These are phyloP conservation scores for Scedosporium dehoogii DNA, from an alignment of 2,329 filamentous ascomycete genomes.

Conservation along the genomic window DNA sequence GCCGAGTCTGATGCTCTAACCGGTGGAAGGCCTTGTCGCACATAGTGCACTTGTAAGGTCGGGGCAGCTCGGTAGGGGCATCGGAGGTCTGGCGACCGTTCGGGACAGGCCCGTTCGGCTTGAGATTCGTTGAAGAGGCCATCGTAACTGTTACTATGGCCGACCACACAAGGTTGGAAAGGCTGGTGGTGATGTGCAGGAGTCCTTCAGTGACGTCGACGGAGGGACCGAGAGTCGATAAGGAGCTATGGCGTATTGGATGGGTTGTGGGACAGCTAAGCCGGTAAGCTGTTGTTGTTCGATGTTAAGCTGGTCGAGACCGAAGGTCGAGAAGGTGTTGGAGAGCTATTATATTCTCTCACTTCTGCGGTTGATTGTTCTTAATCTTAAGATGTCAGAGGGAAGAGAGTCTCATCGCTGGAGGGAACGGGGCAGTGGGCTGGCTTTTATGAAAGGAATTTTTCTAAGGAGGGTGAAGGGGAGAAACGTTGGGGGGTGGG, in stretches of 20 bases:
- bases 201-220: background rate
- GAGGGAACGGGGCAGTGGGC: background rate
- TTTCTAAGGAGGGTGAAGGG: slow-evolving; percentile 1
- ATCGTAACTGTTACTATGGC: background rate
- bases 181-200: background rate
- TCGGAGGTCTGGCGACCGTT: slow-evolving; percentile 48
- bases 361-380: background rate
- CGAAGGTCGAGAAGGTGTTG: background rate
- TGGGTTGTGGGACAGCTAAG: background rate
- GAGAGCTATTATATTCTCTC: background rate
- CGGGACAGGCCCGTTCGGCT: slow-evolving; percentile 53
- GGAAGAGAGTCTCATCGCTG: background rate
- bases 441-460: slow-evolving; percentile 1
- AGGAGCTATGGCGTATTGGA: background rate
- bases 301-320: background rate
- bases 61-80: slow-evolving; percentile 60
- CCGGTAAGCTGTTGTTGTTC: background rate
- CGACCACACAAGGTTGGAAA: background rate
- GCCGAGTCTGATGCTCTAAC: slow-evolving; percentile 80
- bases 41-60: slow-evolving; percentile 95
- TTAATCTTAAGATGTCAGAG: background rate
- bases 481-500: background rate
- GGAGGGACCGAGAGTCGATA: background rate
- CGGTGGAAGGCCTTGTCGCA: slow-evolving; percentile 99
- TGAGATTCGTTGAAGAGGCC: slow-evolving; percentile 28